Base-by-base conservation (phyloP, 345 rosid genomes). In the Populus nigra region DNA sequence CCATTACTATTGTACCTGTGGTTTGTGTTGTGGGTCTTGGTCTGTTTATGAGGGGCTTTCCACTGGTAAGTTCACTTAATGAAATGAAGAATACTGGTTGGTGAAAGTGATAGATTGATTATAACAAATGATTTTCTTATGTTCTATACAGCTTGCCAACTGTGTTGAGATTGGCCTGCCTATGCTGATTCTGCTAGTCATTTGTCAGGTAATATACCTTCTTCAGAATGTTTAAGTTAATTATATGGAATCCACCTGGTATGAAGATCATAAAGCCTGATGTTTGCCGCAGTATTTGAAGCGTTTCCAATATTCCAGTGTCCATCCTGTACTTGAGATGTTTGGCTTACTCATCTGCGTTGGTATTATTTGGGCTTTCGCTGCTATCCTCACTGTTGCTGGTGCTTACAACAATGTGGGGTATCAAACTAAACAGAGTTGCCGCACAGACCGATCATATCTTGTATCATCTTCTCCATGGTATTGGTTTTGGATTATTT, bases 111-210 rank as follows among this genome's bases (percentile, higher is more conserved):
- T 9, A 3, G 29, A 8, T 59, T 59, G 65, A 23, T 59, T 10
- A 4, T 59, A n/a, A 59, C 5, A 12, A 59, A 63, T 25, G 27
- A n/a, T 11, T 59, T 59, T 59, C 23, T 59, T 23, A 59, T 75
- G 69, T 73, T 27, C n/a, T 67, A 43, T 77, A 71, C 93, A 96
- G 99, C 97, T 96, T 68, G 99, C 92, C 62, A 90, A 86, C 61
- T 96, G 99, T 33, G 91, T 91, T 78, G 97, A 96, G 87, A 79
- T 96, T 65, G 99, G 99, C 79, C 89, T 96, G 79, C 99, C 99
- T 3, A 92, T 94, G 97, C 89, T 96, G 81, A 88, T 96, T 85
- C 76, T 94, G 65, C 88, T 93, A 35, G 82, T 96, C 38, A 5
- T 87, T 82, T 79, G 85, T 49, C 97, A 96, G 93, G 99, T 93